Evolutionary conservation across 495 filamentous ascomycete species (phyloP), one percentile per base, ranked within the genome.

Genomic region (Daldinia decipiens): DNA sequence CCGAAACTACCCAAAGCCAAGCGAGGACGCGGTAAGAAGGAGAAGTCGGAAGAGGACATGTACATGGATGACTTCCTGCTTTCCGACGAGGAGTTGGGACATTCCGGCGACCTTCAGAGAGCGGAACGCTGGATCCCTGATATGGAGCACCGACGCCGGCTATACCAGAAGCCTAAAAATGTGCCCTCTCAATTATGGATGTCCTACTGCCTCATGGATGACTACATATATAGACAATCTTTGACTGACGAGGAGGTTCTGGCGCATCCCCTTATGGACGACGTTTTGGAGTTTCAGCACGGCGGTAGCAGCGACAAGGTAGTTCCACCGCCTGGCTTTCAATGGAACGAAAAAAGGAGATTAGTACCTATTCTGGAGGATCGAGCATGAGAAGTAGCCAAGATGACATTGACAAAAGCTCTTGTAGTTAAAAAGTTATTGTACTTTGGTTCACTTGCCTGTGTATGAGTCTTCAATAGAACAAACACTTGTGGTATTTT

Each of bases 81-180:
- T 24, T 65, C 53, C 0, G 47, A 61, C 43, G 38, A 50, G 1
- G 45, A 51, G 40, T 29, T 2, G 3, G 17, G 27, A n/a, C 36
- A 38, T 36, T 0, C 24, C 13, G 51, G 39, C n/a, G 29, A 4
- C n/a, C 54, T 70, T 2, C 43, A n/a, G 29, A 53, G 71, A 52
- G 53, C 12, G 5, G 71, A 70, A 5, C 71, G 71, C 1, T 74
- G 71, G 71, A 63, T 74, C 11, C 71, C 71, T 1, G 62, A 67
- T 8, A 59, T 74, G 29, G 63, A 70, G 38, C 54, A 70, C 31
- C 62, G 71, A 40, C 15, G 53, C 6, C 71, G 71, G 27, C 36
- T 31, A 8, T 3, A 31, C 5, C 9, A 9, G 21, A 74, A 62
- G 55, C 71, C 71, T 5, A 39, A n/a, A 24, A 40, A 38, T 7